A percentile compares a stretch with the other conserved stretches of the same genome.
Conservation (phyloP, 1,284 basidiomycete species). For the Kalmanozyma brasiliensis region DNA sequence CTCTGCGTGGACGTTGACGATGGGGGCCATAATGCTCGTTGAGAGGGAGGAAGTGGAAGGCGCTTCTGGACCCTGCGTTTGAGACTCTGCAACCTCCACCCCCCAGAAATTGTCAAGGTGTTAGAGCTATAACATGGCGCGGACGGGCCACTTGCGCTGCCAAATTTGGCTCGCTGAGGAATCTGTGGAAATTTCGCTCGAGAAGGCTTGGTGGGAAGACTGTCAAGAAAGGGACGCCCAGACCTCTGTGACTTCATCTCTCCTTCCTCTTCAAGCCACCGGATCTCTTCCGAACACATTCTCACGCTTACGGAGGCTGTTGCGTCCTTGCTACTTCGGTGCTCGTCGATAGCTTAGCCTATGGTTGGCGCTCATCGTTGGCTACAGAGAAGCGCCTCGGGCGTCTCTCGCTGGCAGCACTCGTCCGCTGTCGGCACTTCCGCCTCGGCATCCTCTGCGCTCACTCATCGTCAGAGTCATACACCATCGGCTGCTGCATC, state of each 20-base stretch:
- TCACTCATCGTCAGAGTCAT: conserved; percentile 5
- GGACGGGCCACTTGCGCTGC: conserved; percentile 3
- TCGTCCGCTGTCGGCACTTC: conserved; percentile 11
- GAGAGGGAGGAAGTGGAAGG: background rate
- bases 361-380: conserved; percentile 36
- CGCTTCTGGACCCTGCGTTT: conserved; percentile 13
- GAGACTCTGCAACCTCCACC: too few species aligned
- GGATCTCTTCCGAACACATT: background rate
- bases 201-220: too few species aligned
- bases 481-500: background rate
- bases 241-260: too few species aligned
- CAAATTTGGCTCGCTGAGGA: background rate
- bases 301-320: background rate
- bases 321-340: conserved; percentile 5
- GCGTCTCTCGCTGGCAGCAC: conserved; percentile 31
- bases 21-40: background rate
- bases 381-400: conserved; percentile 25
- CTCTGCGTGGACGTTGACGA: background rate
- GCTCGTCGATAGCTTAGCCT: conserved; percentile 1
- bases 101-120: background rate
- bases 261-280: too few species aligned
- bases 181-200: too few species aligned
- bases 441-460: conserved; percentile 8
- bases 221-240: too few species aligned
- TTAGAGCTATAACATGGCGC: background rate